Evolutionary conservation across 768 basidiomycete genomes (phyloP), one percentile per base, ranked within the genome.

Genomic region (Neoboletus magnificus): DNA sequence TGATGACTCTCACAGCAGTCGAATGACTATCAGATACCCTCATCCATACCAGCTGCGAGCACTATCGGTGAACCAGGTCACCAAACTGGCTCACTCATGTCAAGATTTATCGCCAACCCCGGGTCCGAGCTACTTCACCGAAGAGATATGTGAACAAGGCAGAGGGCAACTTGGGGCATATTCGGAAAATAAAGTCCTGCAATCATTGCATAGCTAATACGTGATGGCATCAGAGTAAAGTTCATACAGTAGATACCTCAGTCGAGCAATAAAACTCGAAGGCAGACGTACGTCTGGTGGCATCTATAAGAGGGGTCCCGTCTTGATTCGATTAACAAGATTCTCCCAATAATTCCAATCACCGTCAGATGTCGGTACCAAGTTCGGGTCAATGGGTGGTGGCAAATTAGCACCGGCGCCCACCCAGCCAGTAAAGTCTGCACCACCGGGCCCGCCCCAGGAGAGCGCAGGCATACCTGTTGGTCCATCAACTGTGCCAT

Each of bases 341-440:
- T 83, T 82, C 65, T 91, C 89, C 89, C 89, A 91, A 63, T 91
- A 91, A 54, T 74, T 82, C 82, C 84, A 89, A 71, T 91, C 89
- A 15, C 82, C 85, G 56, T 87, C 86, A 45, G 81, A 57, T 5
- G 77, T 80, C 46, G 76, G 73, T 44, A 84, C 62, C 18, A 80
- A 58, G 35, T 77, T 74, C 46, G 76, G 68, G 54, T 83, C 82
- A 16, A 75, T 68, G 13, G 75, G 74, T 30, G 60, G 52, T 25
- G 72, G 68, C 8, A 71, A 59, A 41, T 77, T 76, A 10, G 79
- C 71, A 18, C 57, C 35, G 20, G 73, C 72, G 25, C 78, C 82
- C 10, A 78, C 74, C 85, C 86, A 86, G 3, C 82, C 82, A 22
- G 82, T 71, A 40, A 83, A 77, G 61, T 87, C 86, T 32, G 76